Evolutionary conservation across 345 rosid genomes (phyloP).

Genomic region (Populus euphratica): DNA sequence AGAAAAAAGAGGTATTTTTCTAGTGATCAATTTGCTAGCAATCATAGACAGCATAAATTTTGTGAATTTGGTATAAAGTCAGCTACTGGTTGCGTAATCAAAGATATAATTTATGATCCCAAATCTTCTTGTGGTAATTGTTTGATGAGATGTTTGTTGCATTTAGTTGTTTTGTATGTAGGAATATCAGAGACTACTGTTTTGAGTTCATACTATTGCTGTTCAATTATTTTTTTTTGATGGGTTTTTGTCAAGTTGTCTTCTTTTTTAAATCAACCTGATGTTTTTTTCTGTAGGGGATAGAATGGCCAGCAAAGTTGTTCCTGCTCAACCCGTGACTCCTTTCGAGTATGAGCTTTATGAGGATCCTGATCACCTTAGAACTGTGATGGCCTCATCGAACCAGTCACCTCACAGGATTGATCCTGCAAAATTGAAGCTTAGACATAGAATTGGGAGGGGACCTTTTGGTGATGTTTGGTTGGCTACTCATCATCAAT

Average conservation of each 20-base stretch:
- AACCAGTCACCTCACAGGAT: constrained; percentile 58
- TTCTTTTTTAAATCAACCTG: not conserved
- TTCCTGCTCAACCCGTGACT: constrained; percentile 35
- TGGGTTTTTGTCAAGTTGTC: not conserved
- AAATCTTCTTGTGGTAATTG: not conserved
- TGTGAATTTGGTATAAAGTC: not conserved
- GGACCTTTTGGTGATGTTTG: constrained; percentile 95
- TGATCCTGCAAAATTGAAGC: constrained; percentile 60
- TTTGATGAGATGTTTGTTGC: not conserved
- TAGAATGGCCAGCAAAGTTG: constrained; percentile 64
- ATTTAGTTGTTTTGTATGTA: not conserved
- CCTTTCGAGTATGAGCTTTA: constrained; percentile 67
- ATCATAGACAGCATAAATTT: not conserved
- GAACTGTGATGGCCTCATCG: constrained; percentile 49
- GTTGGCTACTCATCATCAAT: constrained; percentile 81
- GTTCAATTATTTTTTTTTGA: not conserved
- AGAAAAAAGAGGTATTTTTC: not conserved
- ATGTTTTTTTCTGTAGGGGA: constrained; percentile 3
- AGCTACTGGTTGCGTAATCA: not conserved
- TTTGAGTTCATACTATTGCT: not conserved
- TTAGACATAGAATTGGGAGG: constrained; percentile 86
- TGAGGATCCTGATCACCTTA: constrained; percentile 55
- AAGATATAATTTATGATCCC: not conserved
- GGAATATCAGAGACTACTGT: not conserved
- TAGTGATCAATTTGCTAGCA: not conserved